phyloP scores from a whole-genome alignment of 2,329 filamentous ascomycete species.

The Calonectria hawksworthii region DNA sequence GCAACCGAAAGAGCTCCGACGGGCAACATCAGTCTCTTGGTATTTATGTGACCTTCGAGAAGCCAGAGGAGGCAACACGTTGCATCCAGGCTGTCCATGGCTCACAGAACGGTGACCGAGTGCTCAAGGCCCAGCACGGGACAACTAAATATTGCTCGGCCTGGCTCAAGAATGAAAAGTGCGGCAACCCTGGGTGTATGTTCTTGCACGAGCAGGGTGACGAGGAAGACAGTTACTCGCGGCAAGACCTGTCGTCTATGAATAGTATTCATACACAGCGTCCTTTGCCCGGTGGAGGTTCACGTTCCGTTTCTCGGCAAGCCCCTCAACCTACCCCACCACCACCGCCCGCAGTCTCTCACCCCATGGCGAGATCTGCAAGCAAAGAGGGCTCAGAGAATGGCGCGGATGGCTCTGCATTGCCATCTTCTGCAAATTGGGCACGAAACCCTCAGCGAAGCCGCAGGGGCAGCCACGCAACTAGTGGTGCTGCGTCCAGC shows the following conservation, averaged over 20 bases:
- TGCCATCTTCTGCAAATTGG: constrained; percentile 96
- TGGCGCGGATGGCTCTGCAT: constrained; percentile 85
- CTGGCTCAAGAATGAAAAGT: constrained; percentile 93
- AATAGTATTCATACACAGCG: constrained; percentile 89
- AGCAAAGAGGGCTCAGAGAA: constrained; percentile 82
- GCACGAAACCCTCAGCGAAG: constrained; percentile 79
- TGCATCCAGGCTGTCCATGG: constrained; percentile 96
- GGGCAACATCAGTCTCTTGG: constrained; percentile 89
- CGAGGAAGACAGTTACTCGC: constrained; percentile 95
- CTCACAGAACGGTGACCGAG: constrained; percentile 89
- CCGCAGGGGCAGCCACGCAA: constrained; percentile 83
- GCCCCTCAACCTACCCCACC: constrained; percentile 50
- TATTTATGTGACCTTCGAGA: constrained; percentile 98
- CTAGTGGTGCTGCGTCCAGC: constrained; percentile 85
- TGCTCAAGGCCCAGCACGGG: constrained; percentile 83
- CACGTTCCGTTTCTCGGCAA: constrained; percentile 67
- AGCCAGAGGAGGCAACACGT: constrained; percentile 87
- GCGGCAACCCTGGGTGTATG: constrained; percentile 97
- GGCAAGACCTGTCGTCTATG: constrained; percentile 94
- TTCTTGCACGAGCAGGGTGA: constrained; percentile 99
- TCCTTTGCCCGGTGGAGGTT: constrained; percentile 68
- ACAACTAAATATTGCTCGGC: constrained; percentile 99
- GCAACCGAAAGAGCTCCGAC: constrained; percentile 86
- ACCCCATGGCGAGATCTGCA: constrained; percentile 80
- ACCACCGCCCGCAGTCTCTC: constrained; percentile 59